Base-by-base conservation (phyloP, 495 filamentous ascomycete genomes). In the Amorphotheca resinae region DNA sequence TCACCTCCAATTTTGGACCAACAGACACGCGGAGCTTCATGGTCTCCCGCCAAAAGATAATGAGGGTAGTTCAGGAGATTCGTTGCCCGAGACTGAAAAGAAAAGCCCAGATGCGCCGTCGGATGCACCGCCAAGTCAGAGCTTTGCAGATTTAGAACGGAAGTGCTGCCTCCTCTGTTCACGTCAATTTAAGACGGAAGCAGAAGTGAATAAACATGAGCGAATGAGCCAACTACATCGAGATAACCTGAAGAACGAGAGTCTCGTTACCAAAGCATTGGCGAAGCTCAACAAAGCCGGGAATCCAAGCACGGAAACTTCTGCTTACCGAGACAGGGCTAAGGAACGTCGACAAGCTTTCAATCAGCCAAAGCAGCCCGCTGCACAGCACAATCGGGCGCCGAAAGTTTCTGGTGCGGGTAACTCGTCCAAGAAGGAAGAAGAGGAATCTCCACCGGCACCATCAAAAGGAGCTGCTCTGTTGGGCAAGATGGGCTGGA, bases 401-500 rank as follows among this genome's bases (percentile, higher is more conserved):
- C n/a, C 34, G n/a, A 49, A 51, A 30, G 44, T 37, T 33, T 11
- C 21, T 11, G 28, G 17, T 12, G 15, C 41, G 9, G 37, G n/a
- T 6, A 12, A 28, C 2, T 33, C 39, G 9, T 47, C 45, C 2
- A 42, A 42, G 2, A 53, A 59, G 44, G 33, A 39, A 18, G 54
- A 44, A 21, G 50, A 62, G 46, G 30, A 41, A 15, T 5, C 35
- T 1, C 4, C 26, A 8, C 57, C 64, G 1, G 61, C 63, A 15
- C 69, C 72, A 43, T 88, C 84, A n/a, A 94, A 88, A 64, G 88
- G 87, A 18, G 82, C 84, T 4, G 76, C 80, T 0, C 64, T 95
- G 23, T 71, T 95, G 5, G 78, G 80, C 38, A 94, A 93, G 64
- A 93, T 94, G 84, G 87, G 87, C 12, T 94, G 84, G 84, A 78